Evolutionary conservation across 208 protist species (phyloP), one percentile per base, ranked within the genome.

Genomic region (Leishmania turanica): DNA sequence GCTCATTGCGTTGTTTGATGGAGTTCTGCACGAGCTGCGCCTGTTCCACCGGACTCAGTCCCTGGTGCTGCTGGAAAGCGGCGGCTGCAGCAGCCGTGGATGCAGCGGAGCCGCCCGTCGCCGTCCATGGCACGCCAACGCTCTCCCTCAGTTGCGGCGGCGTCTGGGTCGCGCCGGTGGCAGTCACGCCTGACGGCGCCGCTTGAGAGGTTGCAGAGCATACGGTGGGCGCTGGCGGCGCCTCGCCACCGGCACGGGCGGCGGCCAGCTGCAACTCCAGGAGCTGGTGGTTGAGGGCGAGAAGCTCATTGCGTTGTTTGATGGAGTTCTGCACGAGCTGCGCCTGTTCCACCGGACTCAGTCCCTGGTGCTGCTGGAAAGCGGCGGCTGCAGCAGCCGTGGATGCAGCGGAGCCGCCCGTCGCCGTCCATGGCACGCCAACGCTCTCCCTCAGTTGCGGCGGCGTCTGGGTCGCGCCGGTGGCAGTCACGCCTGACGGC

Each of bases 1-100:
- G 81, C 60, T 92, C 86, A 73, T 94, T 91, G 53, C 91, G 89
- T 82, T 97, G 92, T 75, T 92, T 84, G 65, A 97, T 88, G 3
- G 88, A 90, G 60, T 87, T 80, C 47, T 87, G 89, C 42, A 97
- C 66, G 31, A 97, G 79, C 68, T 90, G 76, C 21, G 92, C 75
- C 82, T 96, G 92, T 64, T 97, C 90, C 34, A 87, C 79, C 6
- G 91, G 83, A 27, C 78, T 88, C 45, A 96, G 78, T 2, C 90
- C 90, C 15, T 78, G 76, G 7, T 81, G 84, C 2, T 58, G 56
- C 60, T 88, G 79, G 7, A 84, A 86, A 24, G 70, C 13, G 31
- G 31, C 9, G 27, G 19, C 74, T 34, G 54, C 56, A 7, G 54
- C 56, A 7, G 49, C 69, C 13, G 51, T 73, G 49, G 69, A 31